phyloP scores from a whole-genome alignment of 352 stramenopile genomes.

The Phytopythium kandeliae region DNA sequence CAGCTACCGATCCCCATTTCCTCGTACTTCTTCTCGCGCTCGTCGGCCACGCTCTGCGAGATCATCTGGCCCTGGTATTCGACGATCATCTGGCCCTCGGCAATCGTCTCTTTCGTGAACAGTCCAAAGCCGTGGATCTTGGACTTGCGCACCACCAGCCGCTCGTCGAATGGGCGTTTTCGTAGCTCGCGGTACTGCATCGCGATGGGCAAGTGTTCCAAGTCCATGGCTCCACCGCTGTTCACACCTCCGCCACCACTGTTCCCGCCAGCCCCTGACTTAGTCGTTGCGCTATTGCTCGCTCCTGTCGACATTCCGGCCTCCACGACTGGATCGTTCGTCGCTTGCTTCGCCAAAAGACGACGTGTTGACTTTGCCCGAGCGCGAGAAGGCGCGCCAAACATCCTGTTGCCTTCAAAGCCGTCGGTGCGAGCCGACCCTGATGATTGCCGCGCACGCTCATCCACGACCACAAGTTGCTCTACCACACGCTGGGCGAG shows the following conservation, averaged over 20 bases:
- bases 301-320: neutral
- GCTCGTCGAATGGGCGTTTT: constrained; percentile 84
- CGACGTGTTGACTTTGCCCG: constrained; percentile 12
- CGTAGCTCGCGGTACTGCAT: constrained; percentile 93
- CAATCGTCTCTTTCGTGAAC: constrained; percentile 91
- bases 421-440: constrained; percentile 87
- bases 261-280: constrained; percentile 6
- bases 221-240: constrained; percentile 53
- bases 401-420: constrained; percentile 53
- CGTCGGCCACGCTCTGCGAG: constrained; percentile 87
- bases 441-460: constrained; percentile 77
- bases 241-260: constrained; percentile 11
- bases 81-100: constrained; percentile 94
- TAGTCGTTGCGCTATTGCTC: neutral
- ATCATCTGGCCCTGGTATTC: constrained; percentile 96
- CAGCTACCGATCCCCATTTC: constrained; percentile 91
- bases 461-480: constrained; percentile 69
- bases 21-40: constrained; percentile 93
- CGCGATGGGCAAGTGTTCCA: constrained; percentile 76
- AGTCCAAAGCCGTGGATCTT: constrained; percentile 96
- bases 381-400: constrained; percentile 16
- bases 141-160: constrained; percentile 89
- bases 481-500: constrained; percentile 79
- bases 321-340: constrained; percentile 16
- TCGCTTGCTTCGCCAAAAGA: constrained; percentile 30